Evolutionary conservation across 2,329 filamentous ascomycete genomes (phyloP).

Genomic region (Fusarium sp.): DNA sequence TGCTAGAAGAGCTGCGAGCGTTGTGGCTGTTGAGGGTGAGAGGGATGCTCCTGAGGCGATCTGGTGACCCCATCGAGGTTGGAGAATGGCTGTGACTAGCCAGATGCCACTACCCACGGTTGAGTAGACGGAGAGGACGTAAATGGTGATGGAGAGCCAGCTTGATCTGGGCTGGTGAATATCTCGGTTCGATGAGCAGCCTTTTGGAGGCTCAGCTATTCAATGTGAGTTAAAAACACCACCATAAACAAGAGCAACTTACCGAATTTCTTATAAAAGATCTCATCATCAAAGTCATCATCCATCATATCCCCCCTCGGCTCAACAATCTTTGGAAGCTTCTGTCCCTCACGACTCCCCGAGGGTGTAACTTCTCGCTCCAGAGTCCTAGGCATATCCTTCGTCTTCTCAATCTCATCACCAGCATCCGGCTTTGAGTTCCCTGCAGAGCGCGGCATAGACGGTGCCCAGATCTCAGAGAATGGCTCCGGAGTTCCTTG

Average conservation of each 20-base stretch:
- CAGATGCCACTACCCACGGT: constrained; percentile 74
- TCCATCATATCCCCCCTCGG: constrained; percentile 28
- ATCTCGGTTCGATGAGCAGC: constrained; percentile 49
- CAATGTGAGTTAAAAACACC: background rate
- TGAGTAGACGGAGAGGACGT: constrained; percentile 68
- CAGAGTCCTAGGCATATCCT: constrained; percentile 8
- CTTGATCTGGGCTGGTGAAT: constrained; percentile 48
- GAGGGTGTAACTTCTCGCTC: constrained; percentile 3
- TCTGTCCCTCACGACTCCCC: background rate
- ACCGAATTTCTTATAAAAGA: constrained; percentile 49
- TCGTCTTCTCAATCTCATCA: background rate
- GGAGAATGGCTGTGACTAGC: constrained; percentile 69
- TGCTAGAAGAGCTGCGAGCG: constrained; percentile 75
- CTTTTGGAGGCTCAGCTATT: constrained; percentile 45
- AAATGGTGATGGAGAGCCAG: constrained; percentile 63
- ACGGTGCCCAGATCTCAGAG: constrained; percentile 38
- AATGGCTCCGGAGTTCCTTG: constrained; percentile 29
- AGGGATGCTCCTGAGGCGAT: constrained; percentile 67
- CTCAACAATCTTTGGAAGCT: constrained; percentile 18
- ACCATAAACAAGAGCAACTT: constrained; percentile 2
- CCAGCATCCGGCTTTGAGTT: background rate
- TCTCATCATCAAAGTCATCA: constrained; percentile 46
- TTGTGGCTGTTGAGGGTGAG: constrained; percentile 71
- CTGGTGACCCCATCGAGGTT: constrained; percentile 69
- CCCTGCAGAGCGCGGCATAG: constrained; percentile 30